Base-by-base conservation (phyloP, 1,284 basidiomycete genomes). In the Rhodotorula sp. region DNA sequence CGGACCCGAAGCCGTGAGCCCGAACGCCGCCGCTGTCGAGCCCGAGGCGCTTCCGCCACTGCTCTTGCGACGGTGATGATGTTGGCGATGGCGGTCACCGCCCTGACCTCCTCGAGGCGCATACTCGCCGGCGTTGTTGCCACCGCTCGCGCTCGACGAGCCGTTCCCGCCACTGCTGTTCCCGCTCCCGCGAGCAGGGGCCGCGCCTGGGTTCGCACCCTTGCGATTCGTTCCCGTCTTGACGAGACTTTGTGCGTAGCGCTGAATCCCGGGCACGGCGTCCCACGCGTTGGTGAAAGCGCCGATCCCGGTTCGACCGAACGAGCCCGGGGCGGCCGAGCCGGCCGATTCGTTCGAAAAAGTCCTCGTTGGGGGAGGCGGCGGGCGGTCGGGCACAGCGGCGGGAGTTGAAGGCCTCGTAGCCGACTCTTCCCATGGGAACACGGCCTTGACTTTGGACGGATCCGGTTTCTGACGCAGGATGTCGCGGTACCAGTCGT, bases 341-440 rank as follows among this genome's bases (percentile, higher is more conserved):
- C 78, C 58, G 82, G 78, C 62, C 82, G 67, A 18, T 62, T 66
- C 62, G 68, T 62, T 62, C 79, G 23, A 76, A 68, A 73, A 67
- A 20, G 71, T 64, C 49, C 60, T 54, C 58, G 63, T 74, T 47
- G 67, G 62, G 56, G 71, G 57, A 26, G 52, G 63, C 86, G 86
- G 4, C 18, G n/a, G 29, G 7, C 47, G 26, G 12, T 43, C 20
- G 18, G 86, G 86, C 6, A 94, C 93, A 20, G 91, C 87, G 64
- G 92, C 87, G 14, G 91, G 88, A 68, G 84, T 79, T 58, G 67
- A 52, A 3, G 64, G 43, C 4, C 34, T 48, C 20, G 70, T 46
- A 5, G 57, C 54, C 5, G 85, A 84, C 60, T 90, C 86, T 80
- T 98, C 95, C 95, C 95, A 98, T 14, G 95, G 94, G 80, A 98